Conservation (phyloP, 1,284 basidiomycete genomes). For the Ceratobasidium sp. region DNA sequence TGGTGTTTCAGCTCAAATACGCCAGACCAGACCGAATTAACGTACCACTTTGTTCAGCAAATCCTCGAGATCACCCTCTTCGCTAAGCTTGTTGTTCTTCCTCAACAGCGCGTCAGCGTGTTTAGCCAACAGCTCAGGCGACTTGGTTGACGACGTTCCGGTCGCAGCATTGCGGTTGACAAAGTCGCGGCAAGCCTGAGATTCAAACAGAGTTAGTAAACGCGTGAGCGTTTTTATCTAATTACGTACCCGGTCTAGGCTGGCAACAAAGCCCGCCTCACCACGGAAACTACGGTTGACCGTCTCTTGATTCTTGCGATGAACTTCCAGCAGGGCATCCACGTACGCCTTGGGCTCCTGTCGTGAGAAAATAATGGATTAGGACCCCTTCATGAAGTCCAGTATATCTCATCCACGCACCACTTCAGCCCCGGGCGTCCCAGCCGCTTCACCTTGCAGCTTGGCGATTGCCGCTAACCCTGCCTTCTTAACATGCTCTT, state of each 20-base stretch:
- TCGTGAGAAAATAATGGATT: slow-evolving; percentile 47
- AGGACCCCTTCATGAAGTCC: background rate
- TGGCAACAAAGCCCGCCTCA: slow-evolving; percentile 94
- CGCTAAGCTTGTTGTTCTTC: slow-evolving; percentile 95
- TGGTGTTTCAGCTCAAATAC: background rate
- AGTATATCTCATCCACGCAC: slow-evolving; percentile 46
- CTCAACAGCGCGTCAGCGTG: slow-evolving; percentile 90
- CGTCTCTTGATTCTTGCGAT: slow-evolving; percentile 90
- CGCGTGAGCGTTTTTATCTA: background rate
- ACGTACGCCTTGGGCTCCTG: slow-evolving; percentile 89
- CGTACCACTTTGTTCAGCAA: slow-evolving; percentile 89
- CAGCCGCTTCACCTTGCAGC: slow-evolving; percentile 70
- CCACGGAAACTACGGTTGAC: slow-evolving; percentile 90
- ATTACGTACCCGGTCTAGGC: slow-evolving; percentile 70
- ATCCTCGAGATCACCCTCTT: slow-evolving; percentile 88
- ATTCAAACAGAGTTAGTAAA: background rate
- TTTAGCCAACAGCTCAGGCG: slow-evolving; percentile 93
- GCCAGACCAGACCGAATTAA: slow-evolving; percentile 44
- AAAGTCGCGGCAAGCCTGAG: slow-evolving; percentile 92
- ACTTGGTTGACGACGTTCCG: slow-evolving; percentile 81
- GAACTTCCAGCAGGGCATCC: slow-evolving; percentile 88
- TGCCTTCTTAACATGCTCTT: slow-evolving; percentile 90
- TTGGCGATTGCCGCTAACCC: slow-evolving; percentile 86
- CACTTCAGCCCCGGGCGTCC: slow-evolving; percentile 65
- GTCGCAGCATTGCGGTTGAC: slow-evolving; percentile 95